Evolutionary conservation across 208 protist species (phyloP), one percentile per base, ranked within the genome.

Genomic region (Wallacemonas rigidus): DNA sequence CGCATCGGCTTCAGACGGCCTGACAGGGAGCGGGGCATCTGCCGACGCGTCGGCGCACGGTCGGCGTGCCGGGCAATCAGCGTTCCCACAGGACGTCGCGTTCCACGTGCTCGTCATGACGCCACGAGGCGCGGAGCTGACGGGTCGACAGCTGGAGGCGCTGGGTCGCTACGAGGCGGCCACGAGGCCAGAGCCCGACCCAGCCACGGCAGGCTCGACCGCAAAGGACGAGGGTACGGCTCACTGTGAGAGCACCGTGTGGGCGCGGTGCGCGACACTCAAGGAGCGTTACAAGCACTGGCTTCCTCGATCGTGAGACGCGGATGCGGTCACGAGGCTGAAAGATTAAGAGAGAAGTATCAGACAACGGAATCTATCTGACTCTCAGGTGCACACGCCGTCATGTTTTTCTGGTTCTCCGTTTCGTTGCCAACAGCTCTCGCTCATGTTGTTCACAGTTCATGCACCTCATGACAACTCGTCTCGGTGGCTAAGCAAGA

Each of bases 31-130:
- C 26, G 0, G 26, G 26, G 0, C 26, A 26, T 0, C 26, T 26
- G 26, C 26, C 26, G 26, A 26, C 26, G 26, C 26, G 26, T 26
- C 26, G 26, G 26, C 26, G 26, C 26, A 26, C 26, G 26, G 26
- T 26, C 26, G 26, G 26, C 26, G 26, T 26, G 26, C 26, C 26
- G 26, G 26, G 26, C 26, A 26, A 26, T 26, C 38, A 11, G 35
- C 58, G 6, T 70, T 39, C 40, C 14, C 47, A 2, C 67, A 55
- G 55, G 63, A 68, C 58, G 60, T 83, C 54, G 65, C 78, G 45
- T 94, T 84, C 62, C 91, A 96, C 60, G 79, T 82, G 1, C 75
- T 96, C 2, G 84, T 96, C 67, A 78, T 94, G 51, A 82, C 94
- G 3, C 91, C 91, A 0, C 77, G 63, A 17, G 79, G 53, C 7